phyloP scores from a whole-genome alignment of 2,329 filamentous ascomycete species.

The Cladophialophora psammophila region DNA sequence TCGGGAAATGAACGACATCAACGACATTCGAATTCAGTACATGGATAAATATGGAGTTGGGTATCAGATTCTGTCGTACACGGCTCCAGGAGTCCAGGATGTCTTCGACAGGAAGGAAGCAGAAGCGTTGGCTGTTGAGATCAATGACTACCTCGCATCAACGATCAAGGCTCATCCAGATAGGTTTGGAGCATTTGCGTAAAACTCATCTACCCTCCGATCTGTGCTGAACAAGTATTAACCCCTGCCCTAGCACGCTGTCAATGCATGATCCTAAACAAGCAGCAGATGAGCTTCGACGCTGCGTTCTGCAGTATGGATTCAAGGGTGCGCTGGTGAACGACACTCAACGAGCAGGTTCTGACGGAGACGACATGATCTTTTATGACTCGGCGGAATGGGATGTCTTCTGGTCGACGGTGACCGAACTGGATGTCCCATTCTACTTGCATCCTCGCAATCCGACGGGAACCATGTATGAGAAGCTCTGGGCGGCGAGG shows the following conservation, averaged over 20 bases:
- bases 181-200: constrained; percentile 53
- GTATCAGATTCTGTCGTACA: constrained; percentile 42
- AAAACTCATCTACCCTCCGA: not conserved
- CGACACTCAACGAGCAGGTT: constrained; percentile 66
- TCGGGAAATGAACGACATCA: constrained; percentile 57
- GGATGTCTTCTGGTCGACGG: constrained; percentile 52
- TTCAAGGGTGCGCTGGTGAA: constrained; percentile 70
- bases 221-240: not conserved
- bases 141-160: constrained; percentile 43
- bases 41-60: constrained; percentile 43
- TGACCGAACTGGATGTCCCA: constrained; percentile 41
- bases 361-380: constrained; percentile 66
- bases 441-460: constrained; percentile 43
- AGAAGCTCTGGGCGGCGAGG: constrained; percentile 41
- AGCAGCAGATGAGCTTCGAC: constrained; percentile 50
- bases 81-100: constrained; percentile 43
- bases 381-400: constrained; percentile 70
- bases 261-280: constrained; percentile 54
- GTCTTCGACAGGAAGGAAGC: constrained; percentile 41
- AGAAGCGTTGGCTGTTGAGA: constrained; percentile 40
- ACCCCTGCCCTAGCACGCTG: constrained; percentile 41
- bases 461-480: constrained; percentile 54
- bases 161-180: constrained; percentile 43
- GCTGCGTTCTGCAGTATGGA: constrained; percentile 63
- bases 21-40: constrained; percentile 34